Base-by-base conservation (phyloP, 768 basidiomycete species). In the Cyathus striatus region DNA sequence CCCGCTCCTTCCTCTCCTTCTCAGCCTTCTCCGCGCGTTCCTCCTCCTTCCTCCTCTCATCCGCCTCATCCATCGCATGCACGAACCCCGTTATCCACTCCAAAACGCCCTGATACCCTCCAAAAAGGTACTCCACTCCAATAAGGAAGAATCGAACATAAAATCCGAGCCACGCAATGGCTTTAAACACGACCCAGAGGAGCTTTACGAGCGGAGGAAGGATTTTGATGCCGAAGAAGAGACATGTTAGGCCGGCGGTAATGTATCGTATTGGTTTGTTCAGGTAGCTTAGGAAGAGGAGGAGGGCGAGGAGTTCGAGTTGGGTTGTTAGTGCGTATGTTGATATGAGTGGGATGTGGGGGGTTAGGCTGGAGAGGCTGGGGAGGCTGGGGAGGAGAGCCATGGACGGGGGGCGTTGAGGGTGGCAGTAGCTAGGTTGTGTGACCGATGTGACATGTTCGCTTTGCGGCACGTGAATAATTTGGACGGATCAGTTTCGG, bases 71-170 rank as follows among this genome's bases (percentile, higher is more conserved):
- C 23, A 56, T 25, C 5, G 33, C 37, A 37, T 50, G 41, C 9
- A 52, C 23, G 23, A 43, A 30, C 14, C 43, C 35, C 40, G 40
- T 47, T 39, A 39, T 47, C 3, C 45, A 6, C 23, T 13, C 41
- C 41, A 24, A n/a, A n/a, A 53, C 37, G 2, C 46, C 57, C 13
- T n/a, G n/a, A n/a, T n/a, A n/a, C n/a, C n/a, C n/a, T n/a, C 38
- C 48, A n/a, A 51, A n/a, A 18, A 56, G 49, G 21, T 58, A 59
- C 0, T 50, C 55, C 0, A 63, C 14, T 6, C 55, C 64, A 2
- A 60, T 41, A 33, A 57, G 43, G 49, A 66, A 61, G 50, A 60
- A 68, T 39, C 63, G 53, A 27, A 61, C 42, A 42, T 68, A 66
- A 42, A 68, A 68, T 1, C 65, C 64, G 38, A 65, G 48, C 61